phyloP scores from a whole-genome alignment of 768 basidiomycete genomes.

The Leccinum fibrillosum region DNA sequence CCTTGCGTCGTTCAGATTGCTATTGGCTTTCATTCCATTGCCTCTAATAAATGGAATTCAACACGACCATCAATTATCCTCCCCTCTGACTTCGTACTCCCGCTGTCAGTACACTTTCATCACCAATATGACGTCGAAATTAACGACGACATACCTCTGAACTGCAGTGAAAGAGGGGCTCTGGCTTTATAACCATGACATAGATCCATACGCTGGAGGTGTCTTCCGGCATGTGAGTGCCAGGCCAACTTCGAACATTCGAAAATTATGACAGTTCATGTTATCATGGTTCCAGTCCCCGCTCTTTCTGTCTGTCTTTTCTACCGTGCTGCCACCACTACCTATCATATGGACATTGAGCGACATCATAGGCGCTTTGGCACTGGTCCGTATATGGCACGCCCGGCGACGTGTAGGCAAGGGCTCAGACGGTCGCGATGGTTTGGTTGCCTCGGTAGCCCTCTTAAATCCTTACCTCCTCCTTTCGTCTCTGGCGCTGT shows the following conservation, averaged over 20 bases:
- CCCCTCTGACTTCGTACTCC: slow-evolving; percentile 76
- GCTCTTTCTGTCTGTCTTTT: slow-evolving; percentile 71
- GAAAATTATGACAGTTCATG: not conserved
- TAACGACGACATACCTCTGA: not conserved
- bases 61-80: slow-evolving; percentile 73
- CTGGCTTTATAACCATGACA: slow-evolving; percentile 70
- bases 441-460: slow-evolving; percentile 63
- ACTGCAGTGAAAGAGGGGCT: slow-evolving; percentile 83
- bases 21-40: slow-evolving; percentile 50
- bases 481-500: slow-evolving; percentile 74
- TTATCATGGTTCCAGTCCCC: slow-evolving; percentile 57
- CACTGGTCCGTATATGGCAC: slow-evolving; percentile 66
- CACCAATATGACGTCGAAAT: not conserved
- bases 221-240: slow-evolving; percentile 76
- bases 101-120: slow-evolving; percentile 52
- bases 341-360: slow-evolving; percentile 66
- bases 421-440: slow-evolving; percentile 45
- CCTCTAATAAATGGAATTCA: slow-evolving; percentile 44
- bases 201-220: slow-evolving; percentile 87
- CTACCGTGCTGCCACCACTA: slow-evolving; percentile 59
- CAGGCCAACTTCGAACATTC: not conserved
- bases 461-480: slow-evolving; percentile 88
- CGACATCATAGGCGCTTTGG: slow-evolving; percentile 68
- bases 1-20: slow-evolving; percentile 47
- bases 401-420: slow-evolving; percentile 50